Conservation (phyloP, 1,139 yeast species). For the Lizanozyma gosingica region DNA sequence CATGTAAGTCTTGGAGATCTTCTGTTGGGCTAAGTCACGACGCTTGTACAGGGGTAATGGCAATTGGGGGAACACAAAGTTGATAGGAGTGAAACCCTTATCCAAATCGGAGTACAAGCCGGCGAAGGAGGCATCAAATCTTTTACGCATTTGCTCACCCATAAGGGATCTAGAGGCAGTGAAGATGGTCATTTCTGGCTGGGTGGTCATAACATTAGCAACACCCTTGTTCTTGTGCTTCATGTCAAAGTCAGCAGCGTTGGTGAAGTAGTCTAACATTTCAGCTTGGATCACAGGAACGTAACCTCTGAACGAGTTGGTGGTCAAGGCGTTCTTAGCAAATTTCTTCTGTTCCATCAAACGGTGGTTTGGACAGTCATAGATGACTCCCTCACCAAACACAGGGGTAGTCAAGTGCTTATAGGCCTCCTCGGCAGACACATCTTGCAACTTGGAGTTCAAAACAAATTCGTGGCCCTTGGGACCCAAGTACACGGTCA, state of each 20-base stretch:
- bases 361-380: constrained; percentile 89
- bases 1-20: constrained; percentile 74
- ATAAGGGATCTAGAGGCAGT: constrained; percentile 88
- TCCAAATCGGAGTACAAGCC: constrained; percentile 82
- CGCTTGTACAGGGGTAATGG: constrained; percentile 81
- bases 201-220: constrained; percentile 69
- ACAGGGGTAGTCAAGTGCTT: constrained; percentile 94
- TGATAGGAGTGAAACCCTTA: constrained; percentile 93
- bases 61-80: constrained; percentile 89
- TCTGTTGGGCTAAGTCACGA: constrained; percentile 83
- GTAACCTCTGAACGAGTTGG: constrained; percentile 73
- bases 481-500: constrained; percentile 96
- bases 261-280: constrained; percentile 52
- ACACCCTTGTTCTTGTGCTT: constrained; percentile 36
- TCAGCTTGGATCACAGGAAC: constrained; percentile 88
- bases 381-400: constrained; percentile 93
- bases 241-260: constrained; percentile 37
- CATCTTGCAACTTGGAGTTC: constrained; percentile 83
- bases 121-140: constrained; percentile 79
- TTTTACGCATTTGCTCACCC: constrained; percentile 85
- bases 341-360: constrained; percentile 98
- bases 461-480: constrained; percentile 95
- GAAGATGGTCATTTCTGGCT: constrained; percentile 93
- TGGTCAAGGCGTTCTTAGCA: constrained; percentile 81
- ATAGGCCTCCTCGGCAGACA: constrained; percentile 94